Evolutionary conservation across 768 basidiomycete species (phyloP).

Genomic region (Leccinum pellstonianum): DNA sequence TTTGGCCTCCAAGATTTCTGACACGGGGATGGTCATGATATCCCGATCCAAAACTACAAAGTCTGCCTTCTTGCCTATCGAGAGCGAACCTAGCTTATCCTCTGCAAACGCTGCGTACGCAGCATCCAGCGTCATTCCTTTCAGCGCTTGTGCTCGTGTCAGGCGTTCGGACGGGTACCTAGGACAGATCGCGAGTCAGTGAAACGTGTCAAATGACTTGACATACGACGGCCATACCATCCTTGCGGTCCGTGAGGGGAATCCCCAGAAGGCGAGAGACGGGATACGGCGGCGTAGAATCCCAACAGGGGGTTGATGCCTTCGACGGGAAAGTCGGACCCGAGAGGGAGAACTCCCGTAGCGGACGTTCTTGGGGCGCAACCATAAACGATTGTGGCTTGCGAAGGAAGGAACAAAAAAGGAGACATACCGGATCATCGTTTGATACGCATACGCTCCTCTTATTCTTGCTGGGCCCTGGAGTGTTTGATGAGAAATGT

Average conservation of each 20-base stretch:
- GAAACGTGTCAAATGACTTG: neutral
- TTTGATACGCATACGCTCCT: conserved; percentile 88
- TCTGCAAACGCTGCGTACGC: conserved; percentile 88
- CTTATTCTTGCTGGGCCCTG: conserved; percentile 80
- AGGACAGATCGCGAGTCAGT: conserved; percentile 1
- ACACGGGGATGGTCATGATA: conserved; percentile 63
- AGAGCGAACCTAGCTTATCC: conserved; percentile 66
- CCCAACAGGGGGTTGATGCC: conserved; percentile 84
- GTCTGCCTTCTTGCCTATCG: conserved; percentile 80
- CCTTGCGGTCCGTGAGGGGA: conserved; percentile 84
- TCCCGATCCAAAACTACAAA: conserved; percentile 81
- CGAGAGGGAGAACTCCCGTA: conserved; percentile 66
- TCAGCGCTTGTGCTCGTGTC: conserved; percentile 77
- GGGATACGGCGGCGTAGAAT: conserved; percentile 85
- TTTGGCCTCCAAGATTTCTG: conserved; percentile 62
- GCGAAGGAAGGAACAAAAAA: neutral
- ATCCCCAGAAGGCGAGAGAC: conserved; percentile 62
- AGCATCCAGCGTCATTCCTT: conserved; percentile 87
- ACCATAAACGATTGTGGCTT: neutral
- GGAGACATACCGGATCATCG: conserved; percentile 58
- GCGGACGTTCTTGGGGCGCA: conserved; percentile 44
- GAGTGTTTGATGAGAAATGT: neutral
- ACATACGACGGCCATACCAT: conserved; percentile 52
- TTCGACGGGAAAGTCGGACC: conserved; percentile 95
- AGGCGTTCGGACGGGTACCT: conserved; percentile 80